Evolutionary conservation across 768 basidiomycete genomes (phyloP), one percentile per base, ranked within the genome.

Genomic region (Trametes sanguinea): DNA sequence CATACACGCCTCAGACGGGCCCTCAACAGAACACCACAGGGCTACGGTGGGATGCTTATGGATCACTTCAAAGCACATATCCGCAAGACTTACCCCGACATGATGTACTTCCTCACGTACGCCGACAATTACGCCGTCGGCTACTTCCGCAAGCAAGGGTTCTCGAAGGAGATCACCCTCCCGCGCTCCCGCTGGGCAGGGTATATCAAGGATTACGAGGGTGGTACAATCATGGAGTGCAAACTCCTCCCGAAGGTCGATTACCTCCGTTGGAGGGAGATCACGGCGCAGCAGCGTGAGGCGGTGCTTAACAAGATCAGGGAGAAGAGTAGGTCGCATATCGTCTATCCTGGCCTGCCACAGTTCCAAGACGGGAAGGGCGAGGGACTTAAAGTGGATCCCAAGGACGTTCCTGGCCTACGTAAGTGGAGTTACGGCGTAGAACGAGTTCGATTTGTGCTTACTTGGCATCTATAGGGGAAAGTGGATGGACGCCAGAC

Each of bases 121-220:
- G 97, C 97, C 50, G 97, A 99, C 76, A 98, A 98, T 74, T 99
- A 94, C 72, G 97, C 97, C 16, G 95, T 98, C 42, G 96, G 97
- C 3, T 99, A 98, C 76, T 98, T 99, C 81, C 94, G 94, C 74
- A 99, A 98, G 73, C 97, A 98, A 78, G 97, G 97, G 0, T 99
- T 99, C 75, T 92, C 94, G 6, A 98, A 98, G 74, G 95, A 98
- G 60, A 96, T 99, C 63, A 89, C 90, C 0, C 83, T 97, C n/a
- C 89, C 89, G 62, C 84, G 95, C 46, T 86, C 90, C 2, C 81
- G 89, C 7, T 99, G 97, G 97, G 95, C 96, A 0, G 97, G 95
- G 10, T 98, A 99, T 74, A 98, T 99, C 85, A 99, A 98, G 74
- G 97, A 99, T 73, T 99, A 99, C 75, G 97, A 99, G 74, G 96